Conservation (phyloP, 768 basidiomycete genomes). For the Chlorophyllum brunneum region DNA sequence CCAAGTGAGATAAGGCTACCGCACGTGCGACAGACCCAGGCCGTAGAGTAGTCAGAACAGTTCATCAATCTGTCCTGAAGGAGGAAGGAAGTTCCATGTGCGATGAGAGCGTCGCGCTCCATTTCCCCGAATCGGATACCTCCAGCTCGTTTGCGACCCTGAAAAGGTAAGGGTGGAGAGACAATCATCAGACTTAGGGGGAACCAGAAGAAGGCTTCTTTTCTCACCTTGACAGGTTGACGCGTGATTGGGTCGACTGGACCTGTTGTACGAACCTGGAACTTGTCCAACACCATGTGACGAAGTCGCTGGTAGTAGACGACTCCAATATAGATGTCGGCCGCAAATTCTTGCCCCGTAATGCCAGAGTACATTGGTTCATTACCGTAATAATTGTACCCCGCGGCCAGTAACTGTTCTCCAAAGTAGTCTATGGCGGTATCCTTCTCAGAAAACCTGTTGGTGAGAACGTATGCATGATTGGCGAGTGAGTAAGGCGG, state of each 20-base stretch:
- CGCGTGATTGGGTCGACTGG: slow-evolving; percentile 94
- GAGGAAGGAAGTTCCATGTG: slow-evolving; percentile 97
- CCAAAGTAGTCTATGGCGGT: slow-evolving; percentile 99
- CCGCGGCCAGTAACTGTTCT: slow-evolving; percentile 86
- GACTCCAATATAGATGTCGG: slow-evolving; percentile 97
- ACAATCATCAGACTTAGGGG: neutral
- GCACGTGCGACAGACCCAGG: slow-evolving; percentile 97
- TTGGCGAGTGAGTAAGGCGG: slow-evolving; percentile 2
- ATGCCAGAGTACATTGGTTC: slow-evolving; percentile 99
- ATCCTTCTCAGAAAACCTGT: slow-evolving; percentile 91
- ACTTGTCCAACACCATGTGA: slow-evolving; percentile 99
- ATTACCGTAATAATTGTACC: slow-evolving; percentile 99
- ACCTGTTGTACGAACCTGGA: slow-evolving; percentile 98
- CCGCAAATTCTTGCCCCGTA: slow-evolving; percentile 96
- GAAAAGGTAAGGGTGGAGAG: neutral
- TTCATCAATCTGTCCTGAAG: slow-evolving; percentile 99
- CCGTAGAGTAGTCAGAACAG: slow-evolving; percentile 98
- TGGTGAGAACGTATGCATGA: slow-evolving; percentile 12
- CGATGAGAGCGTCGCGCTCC: slow-evolving; percentile 98
- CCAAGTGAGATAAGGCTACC: slow-evolving; percentile 95
- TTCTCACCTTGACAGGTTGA: slow-evolving; percentile 89
- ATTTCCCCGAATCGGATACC: slow-evolving; percentile 99
- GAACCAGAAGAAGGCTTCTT: neutral
- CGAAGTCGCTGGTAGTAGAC: slow-evolving; percentile 98
- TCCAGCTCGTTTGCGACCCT: slow-evolving; percentile 97